Percentiles rank a stretch among this genome's conserved stretches.
Evolutionary conservation across 352 stramenopile species (phyloP).

Genomic region (Phytopythium sindhum): DNA sequence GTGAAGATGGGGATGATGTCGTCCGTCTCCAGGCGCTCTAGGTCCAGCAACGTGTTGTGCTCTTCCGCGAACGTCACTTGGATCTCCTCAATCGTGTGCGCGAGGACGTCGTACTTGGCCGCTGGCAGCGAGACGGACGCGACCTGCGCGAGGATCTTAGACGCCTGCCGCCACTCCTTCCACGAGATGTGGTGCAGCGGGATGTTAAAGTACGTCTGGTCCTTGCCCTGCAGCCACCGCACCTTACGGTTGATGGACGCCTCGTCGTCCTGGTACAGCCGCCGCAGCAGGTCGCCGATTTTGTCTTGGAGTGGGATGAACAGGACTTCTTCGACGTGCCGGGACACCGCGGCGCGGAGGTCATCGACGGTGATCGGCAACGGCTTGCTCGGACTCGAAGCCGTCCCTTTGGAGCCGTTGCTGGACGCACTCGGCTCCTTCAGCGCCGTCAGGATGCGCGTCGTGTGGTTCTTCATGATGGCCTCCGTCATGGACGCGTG

Average conservation of each 20-base stretch:
- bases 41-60: conserved; percentile 48
- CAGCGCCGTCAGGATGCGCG: conserved; percentile 54
- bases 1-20: conserved; percentile 89
- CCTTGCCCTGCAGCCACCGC: conserved; percentile 88
- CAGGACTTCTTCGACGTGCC: conserved; percentile 81
- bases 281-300: conserved; percentile 54
- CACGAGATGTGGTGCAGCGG: conserved; percentile 76
- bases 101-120: conserved; percentile 77
- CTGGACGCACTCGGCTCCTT: conserved; percentile 39
- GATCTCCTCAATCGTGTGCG: conserved; percentile 72
- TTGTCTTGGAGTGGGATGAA: conserved; percentile 64
- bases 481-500: conserved; percentile 51
- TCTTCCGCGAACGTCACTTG: conserved; percentile 76
- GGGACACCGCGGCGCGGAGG: conserved; percentile 54
- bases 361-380: conserved; percentile 49
- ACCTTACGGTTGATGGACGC: conserved; percentile 79
- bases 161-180: conserved; percentile 82
- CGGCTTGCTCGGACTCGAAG: neutral
- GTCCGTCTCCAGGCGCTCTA: conserved; percentile 67
- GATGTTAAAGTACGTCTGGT: conserved; percentile 89
- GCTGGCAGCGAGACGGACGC: conserved; percentile 45
- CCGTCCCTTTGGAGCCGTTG: neutral
- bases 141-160: conserved; percentile 65
- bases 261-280: conserved; percentile 72
- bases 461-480: conserved; percentile 62